Evolutionary conservation across 176 grass and related monocot species (phyloP).

Genomic region (Eragrostis curvula): DNA sequence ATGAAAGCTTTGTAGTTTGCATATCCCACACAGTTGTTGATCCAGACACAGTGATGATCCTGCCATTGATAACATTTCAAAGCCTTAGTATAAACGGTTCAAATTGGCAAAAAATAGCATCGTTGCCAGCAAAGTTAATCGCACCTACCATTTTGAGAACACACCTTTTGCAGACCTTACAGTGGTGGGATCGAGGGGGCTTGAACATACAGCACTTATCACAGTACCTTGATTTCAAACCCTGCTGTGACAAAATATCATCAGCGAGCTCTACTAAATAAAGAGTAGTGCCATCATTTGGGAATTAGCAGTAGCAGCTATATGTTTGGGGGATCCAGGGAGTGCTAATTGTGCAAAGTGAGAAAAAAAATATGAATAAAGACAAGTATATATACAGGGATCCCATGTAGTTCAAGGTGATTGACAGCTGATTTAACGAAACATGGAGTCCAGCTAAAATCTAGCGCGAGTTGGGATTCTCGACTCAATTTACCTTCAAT

Average conservation of each 20-base stretch:
- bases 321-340: neutral
- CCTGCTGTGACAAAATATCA: constrained; percentile 52
- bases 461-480: neutral
- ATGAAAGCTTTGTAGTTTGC: constrained; percentile 90
- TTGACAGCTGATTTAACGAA: neutral
- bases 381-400: neutral
- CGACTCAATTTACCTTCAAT: neutral
- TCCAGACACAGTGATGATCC: constrained; percentile 99
- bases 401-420: neutral
- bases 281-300: neutral
- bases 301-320: neutral
- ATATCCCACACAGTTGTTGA: constrained; percentile 97
- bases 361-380: neutral
- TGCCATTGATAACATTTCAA: constrained; percentile 40
- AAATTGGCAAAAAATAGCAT: constrained; percentile 13
- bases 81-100: neutral
- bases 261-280: neutral
- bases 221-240: constrained; percentile 74
- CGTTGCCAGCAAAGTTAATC: neutral
- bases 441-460: neutral
- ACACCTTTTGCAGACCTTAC: constrained; percentile 89
- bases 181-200: constrained; percentile 84
- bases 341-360: neutral
- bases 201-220: constrained; percentile 87
- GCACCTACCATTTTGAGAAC: constrained; percentile 93